phyloP scores from a whole-genome alignment of 768 basidiomycete species.

The Cyclocybe aegerita region DNA sequence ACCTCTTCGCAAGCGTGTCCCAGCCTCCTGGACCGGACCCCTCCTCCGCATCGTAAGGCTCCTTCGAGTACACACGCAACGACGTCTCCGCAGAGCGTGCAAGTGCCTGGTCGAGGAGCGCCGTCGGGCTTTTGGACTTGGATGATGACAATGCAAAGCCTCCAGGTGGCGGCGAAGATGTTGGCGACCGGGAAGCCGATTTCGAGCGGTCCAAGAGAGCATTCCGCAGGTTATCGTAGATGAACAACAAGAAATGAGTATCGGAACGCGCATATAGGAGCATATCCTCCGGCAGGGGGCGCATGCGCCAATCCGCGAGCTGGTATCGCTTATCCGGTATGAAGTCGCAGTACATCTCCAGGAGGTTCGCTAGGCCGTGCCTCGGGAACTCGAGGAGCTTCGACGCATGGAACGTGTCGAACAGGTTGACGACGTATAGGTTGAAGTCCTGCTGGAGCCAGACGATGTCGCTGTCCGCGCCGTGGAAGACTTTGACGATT shows the following conservation, averaged over 20 bases:
- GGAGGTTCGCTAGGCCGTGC: constrained; percentile 80
- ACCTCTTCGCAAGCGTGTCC: constrained; percentile 76
- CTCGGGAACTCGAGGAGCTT: constrained; percentile 82
- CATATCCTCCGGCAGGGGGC: constrained; percentile 90
- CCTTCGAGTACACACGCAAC: constrained; percentile 65
- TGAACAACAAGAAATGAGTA: constrained; percentile 91
- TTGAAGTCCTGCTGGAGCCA: constrained; percentile 98
- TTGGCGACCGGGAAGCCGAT: constrained; percentile 39
- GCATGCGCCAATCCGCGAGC: constrained; percentile 95
- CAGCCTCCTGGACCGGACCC: constrained; percentile 75
- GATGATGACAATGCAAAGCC: constrained; percentile 21
- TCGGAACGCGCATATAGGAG: constrained; percentile 91
- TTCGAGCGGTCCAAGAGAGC: constrained; percentile 74
- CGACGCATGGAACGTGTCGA: constrained; percentile 96
- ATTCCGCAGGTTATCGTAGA: constrained; percentile 90
- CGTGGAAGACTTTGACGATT: constrained; percentile 93
- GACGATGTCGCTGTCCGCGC: constrained; percentile 89
- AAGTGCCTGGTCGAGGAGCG: constrained; percentile 64
- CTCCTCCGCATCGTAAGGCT: constrained; percentile 63
- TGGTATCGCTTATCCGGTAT: constrained; percentile 94
- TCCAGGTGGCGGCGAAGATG: constrained; percentile 18
- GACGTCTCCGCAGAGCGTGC: constrained; percentile 75
- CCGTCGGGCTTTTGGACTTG: constrained; percentile 23
- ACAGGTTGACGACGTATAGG: constrained; percentile 91
- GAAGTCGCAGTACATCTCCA: constrained; percentile 89